These are phyloP conservation scores for Peniophora sp. DNA, from an alignment of 1,284 basidiomycete genomes.

Conservation along the genomic window DNA sequence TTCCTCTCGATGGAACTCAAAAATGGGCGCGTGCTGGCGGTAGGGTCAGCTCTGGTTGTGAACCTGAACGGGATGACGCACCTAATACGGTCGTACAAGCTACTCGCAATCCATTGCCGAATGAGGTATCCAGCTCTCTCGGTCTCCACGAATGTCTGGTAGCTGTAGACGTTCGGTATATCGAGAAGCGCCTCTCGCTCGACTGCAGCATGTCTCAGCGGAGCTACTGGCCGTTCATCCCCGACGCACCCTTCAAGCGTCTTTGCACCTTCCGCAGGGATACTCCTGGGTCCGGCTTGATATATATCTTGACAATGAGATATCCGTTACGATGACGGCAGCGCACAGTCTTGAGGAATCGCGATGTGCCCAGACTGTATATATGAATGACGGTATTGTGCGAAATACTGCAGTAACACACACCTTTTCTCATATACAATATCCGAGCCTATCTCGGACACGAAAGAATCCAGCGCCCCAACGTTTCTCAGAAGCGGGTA, in stretches of 20 bases:
- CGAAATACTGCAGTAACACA: slow-evolving; percentile 10
- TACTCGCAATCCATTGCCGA: slow-evolving; percentile 92
- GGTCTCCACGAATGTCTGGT: slow-evolving; percentile 89
- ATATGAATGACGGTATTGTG: slow-evolving; percentile 4
- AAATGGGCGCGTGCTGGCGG: slow-evolving; percentile 88
- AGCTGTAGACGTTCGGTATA: slow-evolving; percentile 85
- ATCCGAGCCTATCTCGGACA: slow-evolving; percentile 80
- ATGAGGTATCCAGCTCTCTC: slow-evolving; percentile 95
- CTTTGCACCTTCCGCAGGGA: slow-evolving; percentile 55
- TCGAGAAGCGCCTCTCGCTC: slow-evolving; percentile 82
- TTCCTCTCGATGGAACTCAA: slow-evolving; percentile 90
- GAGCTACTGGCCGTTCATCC: too few relatives aligned
- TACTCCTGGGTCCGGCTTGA: slow-evolving; percentile 67
- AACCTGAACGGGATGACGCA: slow-evolving; percentile 26
- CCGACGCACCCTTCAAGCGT: slow-evolving; percentile 51
- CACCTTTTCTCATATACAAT: slow-evolving; percentile 89
- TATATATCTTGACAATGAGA: slow-evolving; percentile 75
- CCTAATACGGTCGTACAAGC: slow-evolving; percentile 97
- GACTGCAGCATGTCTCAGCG: slow-evolving; percentile 30
- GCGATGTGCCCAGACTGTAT: slow-evolving; percentile 76
- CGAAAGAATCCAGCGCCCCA: slow-evolving; percentile 82
- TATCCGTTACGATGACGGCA: slow-evolving; percentile 67
- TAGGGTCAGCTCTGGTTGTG: not conserved
- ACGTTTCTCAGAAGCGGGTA: slow-evolving; percentile 58
- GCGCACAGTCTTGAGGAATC: slow-evolving; percentile 90